phyloP scores from a whole-genome alignment of 495 filamentous ascomycete genomes.

The Wilcoxina mikolae region DNA sequence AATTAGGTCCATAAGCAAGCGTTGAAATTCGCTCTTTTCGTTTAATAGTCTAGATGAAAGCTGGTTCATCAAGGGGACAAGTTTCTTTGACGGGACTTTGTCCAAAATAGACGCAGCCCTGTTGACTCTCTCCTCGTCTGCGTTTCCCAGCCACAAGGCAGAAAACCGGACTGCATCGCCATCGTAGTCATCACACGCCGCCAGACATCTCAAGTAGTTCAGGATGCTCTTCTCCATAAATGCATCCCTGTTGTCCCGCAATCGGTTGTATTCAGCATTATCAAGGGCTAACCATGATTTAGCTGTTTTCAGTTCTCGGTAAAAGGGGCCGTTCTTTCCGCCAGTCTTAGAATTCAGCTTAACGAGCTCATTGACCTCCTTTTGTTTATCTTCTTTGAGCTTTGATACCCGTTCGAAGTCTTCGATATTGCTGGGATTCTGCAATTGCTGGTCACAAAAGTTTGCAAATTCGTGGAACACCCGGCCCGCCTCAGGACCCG shows the following conservation, averaged over 20 bases:
- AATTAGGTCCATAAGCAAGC: slow-evolving; percentile 53
- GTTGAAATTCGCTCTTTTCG: slow-evolving; percentile 51
- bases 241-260: slow-evolving; percentile 56
- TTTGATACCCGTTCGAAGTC: slow-evolving; percentile 70
- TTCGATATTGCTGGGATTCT: slow-evolving; percentile 67
- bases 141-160: slow-evolving; percentile 81
- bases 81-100: slow-evolving; percentile 74
- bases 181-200: slow-evolving; percentile 72
- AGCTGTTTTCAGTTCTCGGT: slow-evolving; percentile 40
- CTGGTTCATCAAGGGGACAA: slow-evolving; percentile 88
- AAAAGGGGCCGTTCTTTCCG: not conserved
- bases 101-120: slow-evolving; percentile 49
- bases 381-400: slow-evolving; percentile 63
- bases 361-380: slow-evolving; percentile 55
- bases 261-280: slow-evolving; percentile 66
- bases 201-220: slow-evolving; percentile 78
- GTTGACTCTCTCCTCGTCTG: slow-evolving; percentile 56
- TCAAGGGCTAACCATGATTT: slow-evolving; percentile 81
- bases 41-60: slow-evolving; percentile 78
- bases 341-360: slow-evolving; percentile 33
- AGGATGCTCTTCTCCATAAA: slow-evolving; percentile 79
- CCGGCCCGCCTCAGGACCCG: slow-evolving; percentile 57
- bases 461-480: slow-evolving; percentile 89
- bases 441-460: slow-evolving; percentile 86
- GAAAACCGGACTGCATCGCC: slow-evolving; percentile 88